These are phyloP conservation scores for Aspergillus quadricinctus DNA, from an alignment of 2,329 filamentous ascomycete species.

Conservation along the genomic window DNA sequence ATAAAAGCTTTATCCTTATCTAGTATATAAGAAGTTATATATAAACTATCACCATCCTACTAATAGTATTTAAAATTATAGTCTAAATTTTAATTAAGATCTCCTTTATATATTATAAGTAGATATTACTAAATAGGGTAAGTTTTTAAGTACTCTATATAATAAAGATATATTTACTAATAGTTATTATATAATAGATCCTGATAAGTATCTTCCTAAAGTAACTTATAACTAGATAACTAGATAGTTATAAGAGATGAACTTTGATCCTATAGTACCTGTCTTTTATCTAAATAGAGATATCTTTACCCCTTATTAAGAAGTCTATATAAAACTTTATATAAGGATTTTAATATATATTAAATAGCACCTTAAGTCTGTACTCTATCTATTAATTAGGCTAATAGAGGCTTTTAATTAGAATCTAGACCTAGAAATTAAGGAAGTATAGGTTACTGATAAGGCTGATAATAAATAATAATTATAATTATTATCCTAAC, in stretches of 20 bases:
- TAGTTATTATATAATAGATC: conserved; percentile 1
- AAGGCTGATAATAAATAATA: too few species aligned
- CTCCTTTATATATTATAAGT: background rate
- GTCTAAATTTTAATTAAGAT: background rate
- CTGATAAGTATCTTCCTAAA: conserved; percentile 7
- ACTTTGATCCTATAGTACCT: conserved; percentile 6
- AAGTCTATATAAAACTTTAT: background rate
- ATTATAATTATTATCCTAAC: too few species aligned
- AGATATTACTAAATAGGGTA: background rate
- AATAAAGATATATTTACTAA: background rate
- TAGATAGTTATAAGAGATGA: conserved; percentile 5
- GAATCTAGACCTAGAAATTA: too few species aligned
- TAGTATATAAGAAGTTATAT: conserved; percentile 4
- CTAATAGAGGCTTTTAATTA: background rate
- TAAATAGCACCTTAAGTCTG: background rate
- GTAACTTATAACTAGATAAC: conserved; percentile 6
- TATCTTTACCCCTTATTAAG: background rate
- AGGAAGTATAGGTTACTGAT: too few species aligned
- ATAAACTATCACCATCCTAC: conserved; percentile 11
- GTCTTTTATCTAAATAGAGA: background rate
- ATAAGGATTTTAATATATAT: background rate
- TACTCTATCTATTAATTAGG: background rate
- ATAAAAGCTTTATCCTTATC: conserved; percentile 6
- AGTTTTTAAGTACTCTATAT: background rate
- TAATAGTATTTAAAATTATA: background rate